These are phyloP conservation scores for Lecanicillium sp. DNA, from an alignment of 2,329 filamentous ascomycete species.

Conservation along the genomic window DNA sequence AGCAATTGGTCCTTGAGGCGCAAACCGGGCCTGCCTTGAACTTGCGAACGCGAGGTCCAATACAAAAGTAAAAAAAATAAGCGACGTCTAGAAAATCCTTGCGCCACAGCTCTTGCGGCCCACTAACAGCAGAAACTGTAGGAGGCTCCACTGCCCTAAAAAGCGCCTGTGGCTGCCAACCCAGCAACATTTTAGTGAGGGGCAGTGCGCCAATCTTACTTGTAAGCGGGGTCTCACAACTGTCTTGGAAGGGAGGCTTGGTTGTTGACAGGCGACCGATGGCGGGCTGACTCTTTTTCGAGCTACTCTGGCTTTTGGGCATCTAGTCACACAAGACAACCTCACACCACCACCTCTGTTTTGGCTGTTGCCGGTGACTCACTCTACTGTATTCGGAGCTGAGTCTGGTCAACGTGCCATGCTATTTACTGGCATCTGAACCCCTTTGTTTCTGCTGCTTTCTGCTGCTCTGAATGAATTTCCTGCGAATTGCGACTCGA, in stretches of 20 bases:
- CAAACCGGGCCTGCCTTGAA: no score
- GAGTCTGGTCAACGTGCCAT: no score
- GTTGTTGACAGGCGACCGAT: conserved; percentile 5
- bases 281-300: conserved; percentile 2
- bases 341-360: background rate
- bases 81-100: no score
- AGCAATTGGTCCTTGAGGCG: no score
- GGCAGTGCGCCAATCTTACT: background rate
- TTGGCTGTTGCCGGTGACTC: conserved; percentile 8
- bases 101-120: no score
- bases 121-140: no score
- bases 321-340: background rate
- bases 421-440: background rate
- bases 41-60: no score
- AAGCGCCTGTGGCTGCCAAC: background rate
- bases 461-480: conserved; percentile 20
- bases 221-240: conserved; percentile 7
- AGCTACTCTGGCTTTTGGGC: conserved; percentile 5
- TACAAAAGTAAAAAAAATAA: no score
- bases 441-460: background rate
- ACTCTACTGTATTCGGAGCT: background rate
- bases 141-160: no score
- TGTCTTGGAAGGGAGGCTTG: conserved; percentile 1
- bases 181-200: conserved; percentile 1
- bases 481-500: conserved; percentile 21